Percentiles rank a stretch among this genome's conserved stretches.
Conservation (phyloP, 257 asterid genomes). For the Knoxia roxburghii region DNA sequence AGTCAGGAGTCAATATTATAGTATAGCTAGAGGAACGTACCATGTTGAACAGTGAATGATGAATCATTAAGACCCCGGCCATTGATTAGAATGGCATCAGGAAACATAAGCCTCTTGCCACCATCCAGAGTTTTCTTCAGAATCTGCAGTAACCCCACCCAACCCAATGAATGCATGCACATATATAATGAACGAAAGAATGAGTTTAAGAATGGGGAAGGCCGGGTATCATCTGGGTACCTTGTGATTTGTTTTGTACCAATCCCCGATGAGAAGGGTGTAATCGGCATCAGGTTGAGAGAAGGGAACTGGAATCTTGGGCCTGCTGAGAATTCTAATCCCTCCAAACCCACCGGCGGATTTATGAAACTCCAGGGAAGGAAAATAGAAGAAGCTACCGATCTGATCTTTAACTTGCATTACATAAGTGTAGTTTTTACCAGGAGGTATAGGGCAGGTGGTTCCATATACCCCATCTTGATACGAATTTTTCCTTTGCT, state of each 20-base stretch:
- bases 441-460: slow-evolving; percentile 46
- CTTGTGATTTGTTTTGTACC: slow-evolving; percentile 36
- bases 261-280: slow-evolving; percentile 38
- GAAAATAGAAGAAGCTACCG: slow-evolving; percentile 47
- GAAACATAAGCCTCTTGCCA: slow-evolving; percentile 32
- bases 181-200: too few relatives aligned
- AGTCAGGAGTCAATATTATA: too few relatives aligned
- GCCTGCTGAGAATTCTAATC: slow-evolving; percentile 31
- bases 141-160: too few relatives aligned
- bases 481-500: slow-evolving; percentile 38
- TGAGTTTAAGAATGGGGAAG: too few relatives aligned
- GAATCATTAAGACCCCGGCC: slow-evolving; percentile 31
- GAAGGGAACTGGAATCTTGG: slow-evolving; percentile 38
- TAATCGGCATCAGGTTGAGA: slow-evolving; percentile 36
- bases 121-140: slow-evolving; percentile 32
- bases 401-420: slow-evolving; percentile 46
- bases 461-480: slow-evolving; percentile 49
- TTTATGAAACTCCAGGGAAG: slow-evolving; percentile 36
- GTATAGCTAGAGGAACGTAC: too few relatives aligned
- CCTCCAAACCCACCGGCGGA: slow-evolving; percentile 51
- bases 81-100: slow-evolving; percentile 40
- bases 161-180: too few relatives aligned
- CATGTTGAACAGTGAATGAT: slow-evolving; percentile 36
- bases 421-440: slow-evolving; percentile 34
- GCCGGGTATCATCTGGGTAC: slow-evolving; percentile 12